phyloP scores from a whole-genome alignment of 495 filamentous ascomycete genomes.

The Daldinia bambusicola region DNA sequence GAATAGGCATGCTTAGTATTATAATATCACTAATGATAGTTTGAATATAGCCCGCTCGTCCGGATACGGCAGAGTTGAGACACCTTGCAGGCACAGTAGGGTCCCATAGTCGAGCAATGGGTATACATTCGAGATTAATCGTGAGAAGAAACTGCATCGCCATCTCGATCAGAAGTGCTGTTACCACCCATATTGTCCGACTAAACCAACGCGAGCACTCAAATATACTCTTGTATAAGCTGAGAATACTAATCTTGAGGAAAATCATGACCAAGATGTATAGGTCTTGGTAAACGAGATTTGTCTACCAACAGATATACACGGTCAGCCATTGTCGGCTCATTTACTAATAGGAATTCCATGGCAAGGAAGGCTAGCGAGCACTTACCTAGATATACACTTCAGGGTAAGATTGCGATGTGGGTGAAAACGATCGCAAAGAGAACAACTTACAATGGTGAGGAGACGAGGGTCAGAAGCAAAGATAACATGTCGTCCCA shows the following conservation, averaged over 20 bases:
- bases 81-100: background rate
- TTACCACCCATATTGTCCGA: background rate
- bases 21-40: background rate
- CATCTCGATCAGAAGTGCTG: background rate
- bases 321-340: background rate
- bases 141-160: background rate
- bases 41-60: background rate
- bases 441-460: background rate
- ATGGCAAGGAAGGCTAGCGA: background rate
- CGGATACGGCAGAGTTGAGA: background rate
- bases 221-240: background rate
- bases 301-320: background rate
- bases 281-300: background rate
- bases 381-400: too few species aligned
- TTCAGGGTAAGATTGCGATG: too few species aligned
- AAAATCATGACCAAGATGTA: background rate
- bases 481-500: background rate
- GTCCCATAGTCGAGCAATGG: background rate
- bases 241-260: background rate
- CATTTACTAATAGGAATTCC: background rate
- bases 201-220: background rate
- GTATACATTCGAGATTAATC: background rate
- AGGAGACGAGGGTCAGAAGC: background rate
- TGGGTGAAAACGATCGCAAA: background rate
- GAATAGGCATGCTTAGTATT: background rate